A percentile compares a stretch with the other conserved stretches of the same genome.
Evolutionary conservation across 1,284 basidiomycete species (phyloP).

Genomic region (Trichosporon sp.): DNA sequence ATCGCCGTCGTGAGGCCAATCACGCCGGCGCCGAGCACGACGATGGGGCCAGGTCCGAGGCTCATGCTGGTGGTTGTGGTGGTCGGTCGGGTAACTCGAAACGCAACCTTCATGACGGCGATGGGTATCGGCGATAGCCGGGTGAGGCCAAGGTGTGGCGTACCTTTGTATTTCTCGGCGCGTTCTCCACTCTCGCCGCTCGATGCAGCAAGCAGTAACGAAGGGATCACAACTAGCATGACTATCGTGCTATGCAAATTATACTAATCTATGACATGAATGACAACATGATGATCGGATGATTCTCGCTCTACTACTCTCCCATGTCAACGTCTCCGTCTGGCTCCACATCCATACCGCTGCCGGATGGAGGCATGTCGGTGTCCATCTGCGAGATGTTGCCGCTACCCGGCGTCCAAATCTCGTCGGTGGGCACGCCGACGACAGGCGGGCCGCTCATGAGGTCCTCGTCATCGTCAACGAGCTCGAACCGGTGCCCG

Average conservation of each 20-base stretch:
- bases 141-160: neutral
- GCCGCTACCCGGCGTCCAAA: neutral
- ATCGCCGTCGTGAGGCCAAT: constrained; percentile 48
- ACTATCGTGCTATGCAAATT: neutral
- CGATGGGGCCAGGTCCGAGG: constrained; percentile 21
- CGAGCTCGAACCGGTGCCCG: constrained; percentile 12
- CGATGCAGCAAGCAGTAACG: neutral
- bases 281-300: neutral
- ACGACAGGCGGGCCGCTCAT: constrained; percentile 1
- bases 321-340: constrained; percentile 1
- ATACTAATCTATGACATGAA: neutral
- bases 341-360: neutral
- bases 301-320: neutral
- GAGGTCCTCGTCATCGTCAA: constrained; percentile 20
- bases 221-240: neutral
- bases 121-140: neutral
- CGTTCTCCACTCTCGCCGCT: too few species aligned
- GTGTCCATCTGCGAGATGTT: neutral
- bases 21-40: constrained; percentile 43
- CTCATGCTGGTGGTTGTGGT: neutral
- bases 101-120: neutral
- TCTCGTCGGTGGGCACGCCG: constrained; percentile 1
- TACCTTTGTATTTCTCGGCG: neutral
- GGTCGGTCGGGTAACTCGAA: neutral
- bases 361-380: neutral